These are phyloP conservation scores for Tribonema minus DNA, from an alignment of 108 stramenopile species.

Conservation along the genomic window DNA sequence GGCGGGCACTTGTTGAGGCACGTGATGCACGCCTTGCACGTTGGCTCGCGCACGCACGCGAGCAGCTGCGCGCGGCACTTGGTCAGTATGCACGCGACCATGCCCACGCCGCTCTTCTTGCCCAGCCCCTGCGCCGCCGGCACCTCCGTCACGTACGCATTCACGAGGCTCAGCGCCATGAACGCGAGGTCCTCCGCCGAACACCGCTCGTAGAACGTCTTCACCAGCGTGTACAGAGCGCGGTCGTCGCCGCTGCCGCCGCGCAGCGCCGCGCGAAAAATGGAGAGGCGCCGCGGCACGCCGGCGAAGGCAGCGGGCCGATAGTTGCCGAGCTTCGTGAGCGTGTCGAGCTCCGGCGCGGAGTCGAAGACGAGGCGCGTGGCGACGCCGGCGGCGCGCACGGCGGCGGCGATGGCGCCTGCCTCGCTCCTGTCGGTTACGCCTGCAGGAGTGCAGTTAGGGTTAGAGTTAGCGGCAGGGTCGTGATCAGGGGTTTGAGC, in stretches of 20 bases:
- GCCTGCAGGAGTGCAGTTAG: too few species aligned
- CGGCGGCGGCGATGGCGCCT: too few species aligned
- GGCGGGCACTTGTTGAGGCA: conserved; percentile 47
- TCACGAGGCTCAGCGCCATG: conserved; percentile 18
- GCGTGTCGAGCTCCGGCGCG: too few species aligned
- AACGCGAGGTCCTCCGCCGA: conserved; percentile 34
- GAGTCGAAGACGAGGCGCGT: too few species aligned
- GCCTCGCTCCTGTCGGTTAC: too few species aligned
- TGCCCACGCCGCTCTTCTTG: conserved; percentile 12
- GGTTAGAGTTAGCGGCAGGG: too few species aligned
- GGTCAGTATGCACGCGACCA: conserved; percentile 40
- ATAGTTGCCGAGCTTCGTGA: too few species aligned
- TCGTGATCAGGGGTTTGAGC: too few species aligned
- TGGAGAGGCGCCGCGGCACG: not conserved
- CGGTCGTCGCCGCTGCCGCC: conserved; percentile 24
- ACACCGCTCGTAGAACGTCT: conserved; percentile 30
- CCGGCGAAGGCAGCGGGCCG: too few species aligned
- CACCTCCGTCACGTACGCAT: conserved; percentile 12
- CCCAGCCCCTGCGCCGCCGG: conserved; percentile 26
- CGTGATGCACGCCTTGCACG: conserved; percentile 46
- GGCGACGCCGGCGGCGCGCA: too few species aligned
- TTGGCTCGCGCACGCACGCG: conserved; percentile 46
- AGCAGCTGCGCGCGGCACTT: conserved; percentile 50
- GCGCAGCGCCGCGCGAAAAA: not conserved
- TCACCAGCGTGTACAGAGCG: conserved; percentile 21